Percentiles rank a stretch among this genome's conserved stretches.
These are phyloP conservation scores for Penicillium riverlandense DNA, from an alignment of 495 filamentous ascomycete species.

Conservation along the genomic window DNA sequence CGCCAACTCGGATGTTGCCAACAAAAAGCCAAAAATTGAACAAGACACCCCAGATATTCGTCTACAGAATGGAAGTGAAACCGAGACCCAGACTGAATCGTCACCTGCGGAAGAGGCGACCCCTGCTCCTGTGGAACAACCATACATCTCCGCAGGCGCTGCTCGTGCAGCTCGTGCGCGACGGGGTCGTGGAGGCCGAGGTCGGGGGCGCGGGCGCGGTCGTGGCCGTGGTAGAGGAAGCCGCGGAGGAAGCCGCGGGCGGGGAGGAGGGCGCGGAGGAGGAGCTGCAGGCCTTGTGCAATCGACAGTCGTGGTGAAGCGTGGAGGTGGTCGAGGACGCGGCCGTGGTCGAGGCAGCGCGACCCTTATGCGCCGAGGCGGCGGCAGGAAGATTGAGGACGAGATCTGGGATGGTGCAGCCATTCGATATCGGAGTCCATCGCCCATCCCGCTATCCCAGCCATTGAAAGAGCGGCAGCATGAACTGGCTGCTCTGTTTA, in stretches of 20 bases:
- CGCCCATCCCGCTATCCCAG: slow-evolving; percentile 26
- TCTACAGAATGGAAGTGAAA: slow-evolving; percentile 14
- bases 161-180: slow-evolving; percentile 22
- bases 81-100: slow-evolving; percentile 9
- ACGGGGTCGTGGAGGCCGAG: slow-evolving; percentile 23
- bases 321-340: slow-evolving; percentile 20
- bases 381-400: slow-evolving; percentile 22
- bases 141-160: slow-evolving; percentile 1
- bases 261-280: slow-evolving; percentile 11
- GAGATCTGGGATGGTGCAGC: slow-evolving; percentile 23
- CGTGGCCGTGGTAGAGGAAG: slow-evolving; percentile 31
- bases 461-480: slow-evolving; percentile 35
- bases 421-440: slow-evolving; percentile 27
- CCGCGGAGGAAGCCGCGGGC: slow-evolving; percentile 12
- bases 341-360: slow-evolving; percentile 12
- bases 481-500: slow-evolving; percentile 35
- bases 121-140: not conserved
- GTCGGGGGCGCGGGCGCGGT: slow-evolving; percentile 22
- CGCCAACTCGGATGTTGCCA: slow-evolving; percentile 7
- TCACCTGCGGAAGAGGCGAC: slow-evolving; percentile 11
- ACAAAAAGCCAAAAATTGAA: slow-evolving; percentile 28
- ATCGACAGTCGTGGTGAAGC: slow-evolving; percentile 4
- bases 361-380: not conserved
- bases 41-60: slow-evolving; percentile 10
- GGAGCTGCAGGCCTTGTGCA: slow-evolving; percentile 4